Evolutionary conservation across 2,329 filamentous ascomycete genomes (phyloP).

Genomic region (Aquanectria penicillioides): DNA sequence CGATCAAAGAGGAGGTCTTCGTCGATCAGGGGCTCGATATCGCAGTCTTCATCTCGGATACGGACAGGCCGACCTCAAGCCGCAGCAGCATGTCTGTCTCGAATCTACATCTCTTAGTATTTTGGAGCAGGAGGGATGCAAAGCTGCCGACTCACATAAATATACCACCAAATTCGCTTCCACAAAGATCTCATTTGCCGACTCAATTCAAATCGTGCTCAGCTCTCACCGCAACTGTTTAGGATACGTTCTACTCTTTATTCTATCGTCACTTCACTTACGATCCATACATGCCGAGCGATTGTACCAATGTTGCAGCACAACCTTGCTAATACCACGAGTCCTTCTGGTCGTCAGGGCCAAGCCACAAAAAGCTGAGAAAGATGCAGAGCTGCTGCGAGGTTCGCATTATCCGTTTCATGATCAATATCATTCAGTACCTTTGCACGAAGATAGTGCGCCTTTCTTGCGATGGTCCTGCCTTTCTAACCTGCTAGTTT

Average conservation of each 20-base stretch:
- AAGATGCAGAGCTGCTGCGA: conserved; percentile 23
- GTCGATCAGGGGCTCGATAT: conserved; percentile 21
- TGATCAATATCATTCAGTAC: conserved; percentile 28
- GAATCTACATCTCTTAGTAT: conserved; percentile 2
- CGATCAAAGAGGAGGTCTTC: conserved; percentile 28
- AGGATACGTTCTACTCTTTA: accelerated
- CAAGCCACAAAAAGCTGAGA: conserved; percentile 33
- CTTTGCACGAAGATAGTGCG: conserved; percentile 30
- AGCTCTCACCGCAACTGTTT: background rate
- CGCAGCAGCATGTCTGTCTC: conserved; percentile 31
- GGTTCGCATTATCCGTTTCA: conserved; percentile 13
- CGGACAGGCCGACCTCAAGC: conserved; percentile 28
- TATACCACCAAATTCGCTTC: conserved; percentile 36
- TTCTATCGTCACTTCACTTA: accelerated
- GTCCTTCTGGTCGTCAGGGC: conserved; percentile 33
- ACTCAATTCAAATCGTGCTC: background rate
- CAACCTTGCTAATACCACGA: conserved; percentile 34
- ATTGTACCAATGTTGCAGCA: conserved; percentile 29
- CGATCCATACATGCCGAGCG: conserved; percentile 32
- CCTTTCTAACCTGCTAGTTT: conserved; percentile 24
- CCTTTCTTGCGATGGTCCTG: conserved; percentile 24
- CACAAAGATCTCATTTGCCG: conserved; percentile 8
- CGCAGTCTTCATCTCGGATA: conserved; percentile 35
- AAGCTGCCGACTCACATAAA: conserved; percentile 21
- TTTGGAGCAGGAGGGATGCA: background rate